Percentiles rank a stretch among this genome's conserved stretches.
Evolutionary conservation across 139 green algal genomes (phyloP).

Genomic region (Dunaliella primolecta): DNA sequence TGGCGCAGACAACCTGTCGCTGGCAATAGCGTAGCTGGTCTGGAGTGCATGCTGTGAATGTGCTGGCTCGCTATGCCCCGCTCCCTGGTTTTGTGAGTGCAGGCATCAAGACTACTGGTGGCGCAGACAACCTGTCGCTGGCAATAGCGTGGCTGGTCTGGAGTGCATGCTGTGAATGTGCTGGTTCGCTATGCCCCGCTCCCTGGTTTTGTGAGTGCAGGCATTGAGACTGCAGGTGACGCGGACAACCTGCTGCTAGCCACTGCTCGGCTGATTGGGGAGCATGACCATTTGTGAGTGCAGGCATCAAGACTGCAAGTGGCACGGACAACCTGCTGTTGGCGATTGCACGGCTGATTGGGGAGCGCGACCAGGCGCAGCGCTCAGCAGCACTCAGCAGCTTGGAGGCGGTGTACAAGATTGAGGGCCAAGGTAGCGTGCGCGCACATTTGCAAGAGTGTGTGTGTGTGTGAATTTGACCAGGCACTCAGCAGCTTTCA

Average conservation of each 20-base stretch:
- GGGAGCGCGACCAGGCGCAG: constrained; percentile 80
- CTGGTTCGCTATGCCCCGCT: too few species aligned
- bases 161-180: too few species aligned
- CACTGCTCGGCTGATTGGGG: constrained; percentile 65
- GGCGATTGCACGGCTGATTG: constrained; percentile 58
- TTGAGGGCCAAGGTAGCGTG: constrained; percentile 60
- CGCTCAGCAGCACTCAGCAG: constrained; percentile 68
- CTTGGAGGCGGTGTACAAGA: constrained; percentile 74
- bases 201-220: too few species aligned
- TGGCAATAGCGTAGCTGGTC: too few species aligned
- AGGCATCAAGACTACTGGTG: neutral
- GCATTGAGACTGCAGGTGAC: neutral
- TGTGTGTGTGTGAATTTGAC: neutral
- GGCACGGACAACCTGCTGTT: constrained; percentile 28
- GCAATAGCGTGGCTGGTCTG: too few species aligned
- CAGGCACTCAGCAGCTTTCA: too few species aligned
- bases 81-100: too few species aligned
- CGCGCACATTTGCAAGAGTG: too few species aligned
- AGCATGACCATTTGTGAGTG: constrained; percentile 70
- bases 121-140: constrained; percentile 25
- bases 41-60: too few species aligned
- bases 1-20: too few species aligned
- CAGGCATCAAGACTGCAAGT: neutral
- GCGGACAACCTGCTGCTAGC: constrained; percentile 27
- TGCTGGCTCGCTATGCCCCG: too few species aligned